phyloP scores from a whole-genome alignment of 176 grass and related monocot genomes.

The Bolboschoenus planiculmis region DNA sequence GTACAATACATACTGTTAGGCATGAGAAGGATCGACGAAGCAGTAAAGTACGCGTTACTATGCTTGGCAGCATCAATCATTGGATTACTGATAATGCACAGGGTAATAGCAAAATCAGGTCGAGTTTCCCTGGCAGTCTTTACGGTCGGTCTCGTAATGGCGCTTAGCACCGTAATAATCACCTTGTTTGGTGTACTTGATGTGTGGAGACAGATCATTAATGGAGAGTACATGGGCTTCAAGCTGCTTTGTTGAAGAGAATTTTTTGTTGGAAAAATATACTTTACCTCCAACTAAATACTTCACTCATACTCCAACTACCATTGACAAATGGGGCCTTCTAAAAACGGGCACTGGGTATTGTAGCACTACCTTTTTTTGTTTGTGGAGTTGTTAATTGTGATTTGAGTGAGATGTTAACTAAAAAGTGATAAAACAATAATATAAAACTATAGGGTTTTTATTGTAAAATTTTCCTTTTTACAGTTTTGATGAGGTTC shows the following conservation, averaged over 20 bases:
- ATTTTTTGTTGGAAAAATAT: no score
- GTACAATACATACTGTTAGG: constrained; percentile 66
- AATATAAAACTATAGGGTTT: not conserved
- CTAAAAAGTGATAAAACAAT: not conserved
- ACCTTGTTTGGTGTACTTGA: constrained; percentile 43
- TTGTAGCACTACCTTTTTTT: no score
- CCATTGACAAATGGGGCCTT: no score
- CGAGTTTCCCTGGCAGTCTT: constrained; percentile 65
- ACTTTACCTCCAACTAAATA: no score
- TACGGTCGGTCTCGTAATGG: constrained; percentile 53
- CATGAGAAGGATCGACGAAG: constrained; percentile 43
- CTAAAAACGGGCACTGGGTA: no score
- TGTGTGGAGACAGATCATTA: constrained; percentile 47
- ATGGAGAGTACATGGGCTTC: constrained; percentile 79
- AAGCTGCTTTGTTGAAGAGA: constrained; percentile 45
- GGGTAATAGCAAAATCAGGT: constrained; percentile 40
- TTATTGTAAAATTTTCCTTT: not conserved
- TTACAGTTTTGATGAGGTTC: not conserved
- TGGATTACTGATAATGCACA: constrained; percentile 31
- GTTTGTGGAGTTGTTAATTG: no score
- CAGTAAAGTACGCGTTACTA: constrained; percentile 36
- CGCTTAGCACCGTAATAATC: constrained; percentile 52
- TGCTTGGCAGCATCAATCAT: constrained; percentile 44
- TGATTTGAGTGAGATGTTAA: not conserved
- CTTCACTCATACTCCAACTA: no score